A percentile compares a stretch with the other conserved stretches of the same genome.
phyloP scores from a whole-genome alignment of 768 basidiomycete species.

The Roridomyces roridus region DNA sequence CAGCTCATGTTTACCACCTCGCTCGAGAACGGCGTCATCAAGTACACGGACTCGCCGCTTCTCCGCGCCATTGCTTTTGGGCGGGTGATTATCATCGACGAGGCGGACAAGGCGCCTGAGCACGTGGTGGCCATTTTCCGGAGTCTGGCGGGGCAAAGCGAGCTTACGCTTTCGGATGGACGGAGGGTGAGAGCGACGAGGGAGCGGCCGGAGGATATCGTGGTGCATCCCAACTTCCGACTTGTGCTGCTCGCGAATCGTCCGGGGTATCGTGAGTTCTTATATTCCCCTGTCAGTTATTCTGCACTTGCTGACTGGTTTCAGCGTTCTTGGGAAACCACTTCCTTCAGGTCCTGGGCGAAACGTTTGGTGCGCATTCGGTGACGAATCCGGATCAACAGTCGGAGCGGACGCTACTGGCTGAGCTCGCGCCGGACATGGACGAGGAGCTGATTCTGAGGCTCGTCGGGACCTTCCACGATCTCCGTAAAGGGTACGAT shows the following conservation, averaged over 20 bases:
- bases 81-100: slow-evolving; percentile 72
- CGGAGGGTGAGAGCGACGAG: slow-evolving; percentile 53
- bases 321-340: slow-evolving; percentile 76
- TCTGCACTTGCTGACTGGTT: not conserved
- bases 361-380: slow-evolving; percentile 71
- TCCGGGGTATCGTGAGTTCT: slow-evolving; percentile 66
- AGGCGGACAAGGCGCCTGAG: slow-evolving; percentile 77
- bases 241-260: slow-evolving; percentile 69
- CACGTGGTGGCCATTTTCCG: slow-evolving; percentile 77
- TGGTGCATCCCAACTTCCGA: slow-evolving; percentile 68
- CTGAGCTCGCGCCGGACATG: slow-evolving; percentile 67
- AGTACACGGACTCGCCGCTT: slow-evolving; percentile 69
- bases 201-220: slow-evolving; percentile 60
- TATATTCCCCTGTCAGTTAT: not conserved
- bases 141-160: slow-evolving; percentile 69
- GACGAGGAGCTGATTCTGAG: slow-evolving; percentile 57
- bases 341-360: slow-evolving; percentile 74
- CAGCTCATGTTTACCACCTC: slow-evolving; percentile 75
- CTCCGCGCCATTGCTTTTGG: slow-evolving; percentile 66
- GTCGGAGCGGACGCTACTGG: slow-evolving; percentile 65
- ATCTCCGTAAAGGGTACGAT: slow-evolving; percentile 64
- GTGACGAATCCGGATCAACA: slow-evolving; percentile 71
- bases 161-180: slow-evolving; percentile 69
- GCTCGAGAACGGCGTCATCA: slow-evolving; percentile 61
- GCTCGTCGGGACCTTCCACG: slow-evolving; percentile 70